phyloP scores from a whole-genome alignment of 1,139 yeast species.

The Sugiyamaella sp. region DNA sequence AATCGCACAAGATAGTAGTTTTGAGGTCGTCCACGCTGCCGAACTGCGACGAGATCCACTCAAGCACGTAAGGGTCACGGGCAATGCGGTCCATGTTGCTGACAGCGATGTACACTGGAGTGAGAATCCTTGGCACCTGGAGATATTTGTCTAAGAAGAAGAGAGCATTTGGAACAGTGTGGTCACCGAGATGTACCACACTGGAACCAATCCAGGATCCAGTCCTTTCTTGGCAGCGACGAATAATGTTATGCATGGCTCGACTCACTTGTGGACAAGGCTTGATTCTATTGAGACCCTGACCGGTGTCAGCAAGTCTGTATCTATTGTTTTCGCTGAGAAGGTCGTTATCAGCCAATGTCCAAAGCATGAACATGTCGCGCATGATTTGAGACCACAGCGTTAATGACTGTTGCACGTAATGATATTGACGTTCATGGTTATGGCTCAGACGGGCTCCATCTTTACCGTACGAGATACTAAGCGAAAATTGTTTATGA shows the following conservation, averaged over 20 bases:
- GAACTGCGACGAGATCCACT: conserved; percentile 59
- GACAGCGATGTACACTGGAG: conserved; percentile 64
- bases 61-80: conserved; percentile 51
- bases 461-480: conserved; percentile 61
- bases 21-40: conserved; percentile 56
- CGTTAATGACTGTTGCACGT: conserved; percentile 68
- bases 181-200: conserved; percentile 76
- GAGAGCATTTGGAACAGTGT: conserved; percentile 76
- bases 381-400: conserved; percentile 74
- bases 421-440: conserved; percentile 67
- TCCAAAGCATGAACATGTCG: conserved; percentile 74
- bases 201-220: conserved; percentile 76
- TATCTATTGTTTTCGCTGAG: conserved; percentile 51
- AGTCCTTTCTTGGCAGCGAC: conserved; percentile 61
- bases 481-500: conserved; percentile 51
- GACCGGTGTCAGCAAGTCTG: conserved; percentile 70
- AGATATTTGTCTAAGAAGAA: conserved; percentile 74
- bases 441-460: conserved; percentile 73
- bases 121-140: conserved; percentile 71
- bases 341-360: conserved; percentile 68
- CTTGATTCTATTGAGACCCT: conserved; percentile 72
- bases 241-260: conserved; percentile 65
- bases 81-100: conserved; percentile 53
- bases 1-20: conserved; percentile 60
- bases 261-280: conserved; percentile 66